Conservation (phyloP, 345 rosid genomes). For the Trapa bicornis region DNA sequence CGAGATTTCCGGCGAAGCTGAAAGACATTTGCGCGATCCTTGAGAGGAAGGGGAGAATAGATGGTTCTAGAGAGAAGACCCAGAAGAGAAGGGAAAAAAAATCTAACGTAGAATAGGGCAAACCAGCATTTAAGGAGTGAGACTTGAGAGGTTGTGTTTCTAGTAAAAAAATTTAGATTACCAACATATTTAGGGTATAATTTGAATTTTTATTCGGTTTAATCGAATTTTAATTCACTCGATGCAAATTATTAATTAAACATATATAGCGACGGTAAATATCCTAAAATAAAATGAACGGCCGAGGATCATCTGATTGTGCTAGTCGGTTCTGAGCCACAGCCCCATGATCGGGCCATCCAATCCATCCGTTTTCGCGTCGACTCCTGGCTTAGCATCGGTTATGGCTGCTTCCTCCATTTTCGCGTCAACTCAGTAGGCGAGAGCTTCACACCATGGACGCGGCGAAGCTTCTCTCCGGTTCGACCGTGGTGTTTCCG, state of each 20-base stretch:
- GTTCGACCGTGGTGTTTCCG: neutral
- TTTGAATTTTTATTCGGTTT: too few species aligned
- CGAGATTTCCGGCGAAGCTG: conserved; percentile 13
- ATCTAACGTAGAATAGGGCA: neutral
- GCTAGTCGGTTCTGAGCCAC: neutral
- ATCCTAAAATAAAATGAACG: too few species aligned
- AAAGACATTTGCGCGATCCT: conserved; percentile 7
- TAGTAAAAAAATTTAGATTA: too few species aligned
- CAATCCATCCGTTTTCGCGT: too few species aligned
- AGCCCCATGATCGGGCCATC: neutral
- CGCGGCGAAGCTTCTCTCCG: conserved; percentile 1
- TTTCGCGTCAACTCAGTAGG: too few species aligned
- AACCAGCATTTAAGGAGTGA: neutral
- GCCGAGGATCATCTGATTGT: too few species aligned
- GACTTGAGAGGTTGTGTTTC: too few species aligned
- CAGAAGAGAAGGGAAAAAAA: neutral
- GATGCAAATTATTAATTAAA: too few species aligned
- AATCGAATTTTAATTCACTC: too few species aligned
- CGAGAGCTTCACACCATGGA: neutral
- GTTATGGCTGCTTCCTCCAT: neutral
- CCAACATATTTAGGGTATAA: too few species aligned
- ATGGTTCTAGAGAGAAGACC: neutral
- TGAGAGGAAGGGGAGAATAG: neutral
- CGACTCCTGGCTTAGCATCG: too few species aligned
- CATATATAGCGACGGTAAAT: too few species aligned